These are phyloP conservation scores for Globisporangium sylvaticum DNA, from an alignment of 352 stramenopile species.

Conservation along the genomic window DNA sequence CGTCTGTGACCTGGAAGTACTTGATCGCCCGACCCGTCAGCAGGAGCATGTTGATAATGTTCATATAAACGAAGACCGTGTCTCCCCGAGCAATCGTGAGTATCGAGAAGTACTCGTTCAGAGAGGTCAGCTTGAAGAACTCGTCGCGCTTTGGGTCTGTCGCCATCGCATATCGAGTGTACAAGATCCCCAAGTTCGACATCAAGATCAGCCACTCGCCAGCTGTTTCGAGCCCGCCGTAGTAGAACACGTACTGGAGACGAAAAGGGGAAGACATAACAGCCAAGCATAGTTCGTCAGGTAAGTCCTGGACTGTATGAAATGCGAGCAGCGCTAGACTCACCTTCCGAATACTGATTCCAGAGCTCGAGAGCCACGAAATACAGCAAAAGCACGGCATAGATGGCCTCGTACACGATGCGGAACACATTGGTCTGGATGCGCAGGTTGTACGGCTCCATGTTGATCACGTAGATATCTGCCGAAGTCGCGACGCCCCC, in stretches of 20 bases:
- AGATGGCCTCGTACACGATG: slow-evolving; percentile 40
- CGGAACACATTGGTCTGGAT: slow-evolving; percentile 41
- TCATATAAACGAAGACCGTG: slow-evolving; percentile 46
- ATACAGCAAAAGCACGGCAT: slow-evolving; percentile 40
- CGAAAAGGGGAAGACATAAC: neutral
- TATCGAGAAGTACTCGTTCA: slow-evolving; percentile 36
- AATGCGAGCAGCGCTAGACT: neutral
- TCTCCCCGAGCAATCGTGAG: slow-evolving; percentile 31
- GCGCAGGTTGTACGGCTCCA: slow-evolving; percentile 64
- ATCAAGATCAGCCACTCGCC: neutral
- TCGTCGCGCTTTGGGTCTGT: slow-evolving; percentile 24
- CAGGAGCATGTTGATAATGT: slow-evolving; percentile 65
- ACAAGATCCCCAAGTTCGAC: neutral
- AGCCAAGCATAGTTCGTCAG: neutral
- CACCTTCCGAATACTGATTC: slow-evolving; percentile 31
- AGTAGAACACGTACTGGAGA: neutral
- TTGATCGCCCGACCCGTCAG: slow-evolving; percentile 55
- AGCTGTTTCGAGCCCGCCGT: neutral
- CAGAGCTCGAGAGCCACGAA: slow-evolving; percentile 59
- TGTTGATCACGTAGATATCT: slow-evolving; percentile 47
- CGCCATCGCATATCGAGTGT: slow-evolving; percentile 44
- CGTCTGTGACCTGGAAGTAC: slow-evolving; percentile 72
- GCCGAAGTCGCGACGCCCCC: slow-evolving; percentile 39
- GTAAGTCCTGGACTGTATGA: neutral
- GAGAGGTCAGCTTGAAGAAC: slow-evolving; percentile 35